Evolutionary conservation across 768 basidiomycete genomes (phyloP), one percentile per base, ranked within the genome.

Genomic region (Boletus rubescentipes): DNA sequence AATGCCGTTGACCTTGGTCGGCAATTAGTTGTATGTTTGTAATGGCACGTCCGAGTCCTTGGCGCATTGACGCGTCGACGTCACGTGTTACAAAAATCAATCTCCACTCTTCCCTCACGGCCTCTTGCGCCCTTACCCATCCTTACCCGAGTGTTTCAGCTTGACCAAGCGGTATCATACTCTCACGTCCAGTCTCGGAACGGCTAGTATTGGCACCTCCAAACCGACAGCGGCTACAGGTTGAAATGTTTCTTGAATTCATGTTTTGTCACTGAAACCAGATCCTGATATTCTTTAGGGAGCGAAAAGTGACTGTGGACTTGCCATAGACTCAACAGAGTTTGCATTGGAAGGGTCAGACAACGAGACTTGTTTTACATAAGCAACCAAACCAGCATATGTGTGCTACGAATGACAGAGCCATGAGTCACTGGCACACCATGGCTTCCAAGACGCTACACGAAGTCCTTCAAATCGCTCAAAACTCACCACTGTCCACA

Each of bases 11-110:
- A 52, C 34, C 40, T 26, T 31, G 21, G 49, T 60, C 68, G 61
- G 68, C 63, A 68, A 61, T 46, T 54, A 54, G 50, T 48, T 51
- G 46, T 36, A 53, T 38, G 18, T 44, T 61, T 48, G 20, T n/a
- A 47, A 44, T 53, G 50, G 38, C 40, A 18, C 40, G 30, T 36
- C 20, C 21, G n/a, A 31, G n/a, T 3, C 15, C 10, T 30, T 53
- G 49, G 45, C 43, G 43, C 48, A 38, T 41, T 34, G 20, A 55
- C 59, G 66, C 53, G 60, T 57, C 44, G 18, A 36, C 37, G 23
- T 70, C 67, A 70, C 67, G 66, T 70, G 67, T 52, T 51, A 31
- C 44, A 16, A 63, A 68, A 68, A 51, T 61, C 65, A 66, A 40
- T 45, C 21, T 26, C 36, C 26, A 42, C 42, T 36, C 37, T 9